Percentiles rank a stretch among this genome's conserved stretches.
phyloP scores from a whole-genome alignment of 306 rosid genomes.

The Castanopsis chinensis region DNA sequence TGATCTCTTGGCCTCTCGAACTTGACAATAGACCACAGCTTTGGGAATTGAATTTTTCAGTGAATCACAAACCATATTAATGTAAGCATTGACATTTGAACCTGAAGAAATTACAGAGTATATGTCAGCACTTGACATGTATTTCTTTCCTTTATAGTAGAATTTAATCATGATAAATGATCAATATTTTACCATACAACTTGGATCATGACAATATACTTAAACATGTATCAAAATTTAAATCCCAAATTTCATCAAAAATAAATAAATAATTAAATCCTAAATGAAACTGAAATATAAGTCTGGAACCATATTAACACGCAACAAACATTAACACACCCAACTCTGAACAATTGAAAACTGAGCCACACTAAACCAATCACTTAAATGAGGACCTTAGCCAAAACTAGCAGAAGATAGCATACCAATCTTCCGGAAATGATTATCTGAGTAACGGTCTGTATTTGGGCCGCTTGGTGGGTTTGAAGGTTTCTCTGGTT shows the following conservation, averaged over 20 bases:
- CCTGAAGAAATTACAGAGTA: slow-evolving; percentile 48
- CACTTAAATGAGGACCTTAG: background rate
- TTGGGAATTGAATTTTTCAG: slow-evolving; percentile 87
- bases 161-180: too few species aligned
- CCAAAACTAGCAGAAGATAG: slow-evolving; percentile 22
- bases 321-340: too few species aligned
- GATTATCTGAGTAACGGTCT: slow-evolving; percentile 64
- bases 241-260: too few species aligned
- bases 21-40: slow-evolving; percentile 99
- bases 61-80: slow-evolving; percentile 81
- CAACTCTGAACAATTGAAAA: too few species aligned
- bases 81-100: slow-evolving; percentile 84
- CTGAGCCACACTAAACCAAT: background rate
- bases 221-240: background rate
- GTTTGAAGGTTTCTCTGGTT: slow-evolving; percentile 64
- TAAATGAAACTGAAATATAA: background rate
- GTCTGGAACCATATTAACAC: background rate
- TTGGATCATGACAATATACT: background rate
- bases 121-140: background rate
- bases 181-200: too few species aligned
- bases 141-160: background rate
- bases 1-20: slow-evolving; percentile 97
- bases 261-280: background rate
- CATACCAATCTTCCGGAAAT: slow-evolving; percentile 88
- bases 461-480: slow-evolving; percentile 47